Evolutionary conservation across 2,329 filamentous ascomycete genomes (phyloP), one percentile per base, ranked within the genome.

Genomic region (Xylaria sp.): DNA sequence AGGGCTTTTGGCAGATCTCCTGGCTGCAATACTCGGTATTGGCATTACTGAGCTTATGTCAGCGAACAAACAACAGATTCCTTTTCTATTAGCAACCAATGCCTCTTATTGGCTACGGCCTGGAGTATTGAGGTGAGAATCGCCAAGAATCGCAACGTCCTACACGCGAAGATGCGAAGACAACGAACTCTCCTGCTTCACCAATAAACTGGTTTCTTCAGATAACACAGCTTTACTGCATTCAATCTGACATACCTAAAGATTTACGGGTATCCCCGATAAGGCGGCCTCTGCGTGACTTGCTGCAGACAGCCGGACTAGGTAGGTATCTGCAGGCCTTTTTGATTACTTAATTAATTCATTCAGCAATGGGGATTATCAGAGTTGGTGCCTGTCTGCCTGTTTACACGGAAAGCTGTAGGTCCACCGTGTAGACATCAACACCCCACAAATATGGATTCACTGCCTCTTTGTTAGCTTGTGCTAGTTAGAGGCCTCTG

Each of bases 401-500:
- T 28, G 20, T 20, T 20, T n/a, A 46, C n/a, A 44, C 2, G 33
- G 28, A 6, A 15, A 36, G 10, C 33, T 40, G 33, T 28, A 31
- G 48, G 48, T 31, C 13, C 48, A 26, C 36, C 13, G 11, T 11
- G 9, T 36, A 17, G 54, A 10, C 33, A 26, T 57, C 3, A 7
- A 28, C 54, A 40, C 54, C 54, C 54, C 36, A 40, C 31, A 56
- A 56, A 33, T 38, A 11, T 23, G 10, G 38, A 7, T 38, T 42
- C 38, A 28, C 38, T 40, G 51, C 51, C n/a, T 38, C 33, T 56
- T 54, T 54, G 3, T 42, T 38, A 20, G 15, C 15, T 10, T 28
- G 33, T 9, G 17, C 36, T 26, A 33, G 33, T 20, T n/a, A 58
- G 26, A 36, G 33, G 54, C 44, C 60, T 57, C 53, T 51, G 61